Conservation (phyloP, 2,329 filamentous ascomycete genomes). For the Colletotrichum tanaceti region DNA sequence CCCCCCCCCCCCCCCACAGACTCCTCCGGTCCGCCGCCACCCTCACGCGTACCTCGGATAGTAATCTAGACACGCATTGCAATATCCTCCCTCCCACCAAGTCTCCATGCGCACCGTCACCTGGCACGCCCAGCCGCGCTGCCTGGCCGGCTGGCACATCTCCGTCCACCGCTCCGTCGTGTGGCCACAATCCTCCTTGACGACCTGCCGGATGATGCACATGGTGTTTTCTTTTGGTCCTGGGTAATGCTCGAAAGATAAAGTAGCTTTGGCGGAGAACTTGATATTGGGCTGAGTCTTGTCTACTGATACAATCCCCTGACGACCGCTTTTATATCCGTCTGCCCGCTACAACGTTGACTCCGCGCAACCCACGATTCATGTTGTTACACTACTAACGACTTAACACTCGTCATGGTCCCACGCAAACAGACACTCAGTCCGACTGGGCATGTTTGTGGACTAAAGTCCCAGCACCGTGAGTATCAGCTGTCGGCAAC, state of each 20-base stretch:
- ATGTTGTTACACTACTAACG: background rate
- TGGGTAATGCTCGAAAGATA: background rate
- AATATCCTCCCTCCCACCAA: constrained; percentile 26
- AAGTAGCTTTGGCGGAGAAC: too few species aligned
- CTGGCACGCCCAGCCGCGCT: constrained; percentile 9
- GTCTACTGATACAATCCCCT: background rate
- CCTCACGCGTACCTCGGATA: constrained; percentile 5
- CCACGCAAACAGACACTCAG: background rate
- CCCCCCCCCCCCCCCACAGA: too few species aligned
- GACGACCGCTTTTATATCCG: background rate
- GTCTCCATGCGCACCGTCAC: constrained; percentile 11
- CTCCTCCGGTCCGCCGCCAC: background rate
- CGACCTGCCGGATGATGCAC: constrained; percentile 27
- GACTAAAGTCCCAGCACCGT: too few species aligned
- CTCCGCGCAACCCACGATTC: background rate
- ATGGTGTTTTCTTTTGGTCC: constrained; percentile 1
- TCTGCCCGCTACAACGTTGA: background rate
- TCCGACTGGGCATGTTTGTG: too few species aligned
- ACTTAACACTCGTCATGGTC: background rate
- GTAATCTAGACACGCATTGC: constrained; percentile 12
- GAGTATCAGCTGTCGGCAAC: background rate
- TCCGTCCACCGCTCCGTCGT: constrained; percentile 11
- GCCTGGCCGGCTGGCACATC: constrained; percentile 13
- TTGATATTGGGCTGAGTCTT: background rate
- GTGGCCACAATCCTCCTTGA: constrained; percentile 21